A percentile compares a stretch with the other conserved stretches of the same genome.
These are phyloP conservation scores for Pyrrhoderma noxium DNA, from an alignment of 1,284 basidiomycete species.

Conservation along the genomic window DNA sequence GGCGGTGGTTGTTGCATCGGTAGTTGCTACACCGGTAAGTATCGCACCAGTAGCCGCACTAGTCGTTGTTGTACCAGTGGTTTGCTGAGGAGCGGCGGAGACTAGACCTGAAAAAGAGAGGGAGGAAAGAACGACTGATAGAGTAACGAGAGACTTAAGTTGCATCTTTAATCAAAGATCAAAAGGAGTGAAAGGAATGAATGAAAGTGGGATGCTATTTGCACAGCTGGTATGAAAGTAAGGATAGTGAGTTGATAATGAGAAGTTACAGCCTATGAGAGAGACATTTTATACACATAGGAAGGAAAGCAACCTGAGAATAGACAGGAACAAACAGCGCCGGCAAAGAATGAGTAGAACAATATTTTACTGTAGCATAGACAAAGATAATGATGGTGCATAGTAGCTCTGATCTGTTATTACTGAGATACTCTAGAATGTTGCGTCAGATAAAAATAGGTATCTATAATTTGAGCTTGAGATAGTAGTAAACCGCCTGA, in stretches of 20 bases:
- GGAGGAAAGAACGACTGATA: not conserved
- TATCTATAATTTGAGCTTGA: too few species aligned
- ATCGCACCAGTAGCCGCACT: too few species aligned
- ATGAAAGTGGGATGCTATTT: not conserved
- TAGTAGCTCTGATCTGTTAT: too few species aligned
- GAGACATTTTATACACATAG: not conserved
- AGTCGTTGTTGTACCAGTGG: too few species aligned
- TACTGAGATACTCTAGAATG: too few species aligned
- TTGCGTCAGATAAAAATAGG: too few species aligned
- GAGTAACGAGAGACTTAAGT: conserved; percentile 9
- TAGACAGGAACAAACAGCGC: not conserved
- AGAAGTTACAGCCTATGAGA: not conserved
- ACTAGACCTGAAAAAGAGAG: conserved; percentile 3
- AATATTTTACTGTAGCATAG: too few species aligned
- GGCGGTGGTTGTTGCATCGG: not conserved
- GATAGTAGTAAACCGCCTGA: too few species aligned
- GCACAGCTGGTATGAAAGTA: not conserved
- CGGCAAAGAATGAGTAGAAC: not conserved
- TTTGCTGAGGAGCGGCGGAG: conserved; percentile 1
- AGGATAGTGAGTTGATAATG: not conserved
- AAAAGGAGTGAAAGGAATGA: not conserved
- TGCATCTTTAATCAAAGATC: conserved; percentile 1
- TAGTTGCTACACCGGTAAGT: too few species aligned
- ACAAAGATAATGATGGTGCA: too few species aligned
- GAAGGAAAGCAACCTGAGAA: not conserved